Conservation (phyloP, 139 green algal species). For the Chlamydomonas sphaeroides region DNA sequence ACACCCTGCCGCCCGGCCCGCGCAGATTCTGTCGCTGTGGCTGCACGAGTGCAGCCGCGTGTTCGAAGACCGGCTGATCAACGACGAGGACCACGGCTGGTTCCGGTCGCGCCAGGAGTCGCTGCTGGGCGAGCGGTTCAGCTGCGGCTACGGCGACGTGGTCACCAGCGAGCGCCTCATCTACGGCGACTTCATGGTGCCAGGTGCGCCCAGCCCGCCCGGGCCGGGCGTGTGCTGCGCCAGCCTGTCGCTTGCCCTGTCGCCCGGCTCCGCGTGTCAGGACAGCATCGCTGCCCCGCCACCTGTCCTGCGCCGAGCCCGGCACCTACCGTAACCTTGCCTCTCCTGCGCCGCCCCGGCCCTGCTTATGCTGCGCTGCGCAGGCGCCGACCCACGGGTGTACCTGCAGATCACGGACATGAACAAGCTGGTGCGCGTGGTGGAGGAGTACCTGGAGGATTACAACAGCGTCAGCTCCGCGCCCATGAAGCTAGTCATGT, state of each 20-base stretch:
- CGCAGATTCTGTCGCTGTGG: slow-evolving; percentile 73
- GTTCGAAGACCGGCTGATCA: slow-evolving; percentile 83
- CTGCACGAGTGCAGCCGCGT: slow-evolving; percentile 77
- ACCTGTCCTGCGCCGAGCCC: too few species aligned
- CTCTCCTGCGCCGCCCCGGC: too few species aligned
- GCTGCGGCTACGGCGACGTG: slow-evolving; percentile 42
- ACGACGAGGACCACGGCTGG: slow-evolving; percentile 78
- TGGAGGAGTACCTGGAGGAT: slow-evolving; percentile 84
- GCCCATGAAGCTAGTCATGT: slow-evolving; percentile 86
- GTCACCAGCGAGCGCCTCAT: slow-evolving; percentile 72
- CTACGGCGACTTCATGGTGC: slow-evolving; percentile 79
- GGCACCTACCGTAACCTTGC: too few species aligned
- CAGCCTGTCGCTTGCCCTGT: too few species aligned
- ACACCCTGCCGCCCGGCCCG: too few species aligned
- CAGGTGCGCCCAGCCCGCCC: slow-evolving; percentile 32
- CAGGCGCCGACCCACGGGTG: slow-evolving; percentile 65
- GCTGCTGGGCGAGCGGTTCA: slow-evolving; percentile 47
- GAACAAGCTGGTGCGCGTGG: slow-evolving; percentile 57
- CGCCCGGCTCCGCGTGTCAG: too few species aligned
- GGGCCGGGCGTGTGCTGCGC: too few species aligned
- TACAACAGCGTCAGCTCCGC: slow-evolving; percentile 79
- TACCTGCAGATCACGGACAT: slow-evolving; percentile 75
- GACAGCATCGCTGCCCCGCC: too few species aligned
- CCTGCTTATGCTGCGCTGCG: not conserved
- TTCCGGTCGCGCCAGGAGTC: slow-evolving; percentile 59